Evolutionary conservation across 2,329 filamentous ascomycete genomes (phyloP).

Genomic region (Biscogniauxia sp.): DNA sequence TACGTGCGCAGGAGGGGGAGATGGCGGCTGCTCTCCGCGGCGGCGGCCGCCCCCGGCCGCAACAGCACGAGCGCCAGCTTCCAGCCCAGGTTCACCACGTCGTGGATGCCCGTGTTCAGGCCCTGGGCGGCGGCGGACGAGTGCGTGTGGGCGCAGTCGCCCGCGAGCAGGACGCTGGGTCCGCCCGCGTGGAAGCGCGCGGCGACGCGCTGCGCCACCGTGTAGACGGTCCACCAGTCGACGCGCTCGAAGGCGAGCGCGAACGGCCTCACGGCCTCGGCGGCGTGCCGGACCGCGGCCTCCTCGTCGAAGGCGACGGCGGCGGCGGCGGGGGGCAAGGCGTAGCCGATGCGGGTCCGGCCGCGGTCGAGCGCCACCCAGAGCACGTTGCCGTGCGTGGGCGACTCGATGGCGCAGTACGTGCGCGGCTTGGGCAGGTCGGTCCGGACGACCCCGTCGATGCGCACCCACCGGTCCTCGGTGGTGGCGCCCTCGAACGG

Average conservation of each 20-base stretch:
- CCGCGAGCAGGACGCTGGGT: constrained; percentile 52
- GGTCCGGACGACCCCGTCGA: constrained; percentile 49
- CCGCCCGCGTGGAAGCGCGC: constrained; percentile 33
- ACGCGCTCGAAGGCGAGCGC: constrained; percentile 38
- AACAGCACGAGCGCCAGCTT: constrained; percentile 46
- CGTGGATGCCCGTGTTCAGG: constrained; percentile 53
- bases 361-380: constrained; percentile 54
- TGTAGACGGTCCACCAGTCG: constrained; percentile 41
- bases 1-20: constrained; percentile 48
- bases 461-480: constrained; percentile 52
- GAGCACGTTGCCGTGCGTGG: constrained; percentile 52
- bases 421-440: constrained; percentile 46
- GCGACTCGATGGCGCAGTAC: constrained; percentile 49
- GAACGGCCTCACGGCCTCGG: constrained; percentile 41
- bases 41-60: constrained; percentile 27
- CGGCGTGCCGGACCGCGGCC: constrained; percentile 52
- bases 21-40: no score
- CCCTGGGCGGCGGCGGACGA: constrained; percentile 55
- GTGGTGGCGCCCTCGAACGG: constrained; percentile 48
- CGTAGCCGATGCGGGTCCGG: constrained; percentile 52
- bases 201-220: constrained; percentile 17
- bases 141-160: constrained; percentile 57
- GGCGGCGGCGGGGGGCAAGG: constrained; percentile 44
- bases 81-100: constrained; percentile 50
- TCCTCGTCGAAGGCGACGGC: constrained; percentile 41